Evolutionary conservation across 768 basidiomycete species (phyloP).

Genomic region (Nidularia sp.): DNA sequence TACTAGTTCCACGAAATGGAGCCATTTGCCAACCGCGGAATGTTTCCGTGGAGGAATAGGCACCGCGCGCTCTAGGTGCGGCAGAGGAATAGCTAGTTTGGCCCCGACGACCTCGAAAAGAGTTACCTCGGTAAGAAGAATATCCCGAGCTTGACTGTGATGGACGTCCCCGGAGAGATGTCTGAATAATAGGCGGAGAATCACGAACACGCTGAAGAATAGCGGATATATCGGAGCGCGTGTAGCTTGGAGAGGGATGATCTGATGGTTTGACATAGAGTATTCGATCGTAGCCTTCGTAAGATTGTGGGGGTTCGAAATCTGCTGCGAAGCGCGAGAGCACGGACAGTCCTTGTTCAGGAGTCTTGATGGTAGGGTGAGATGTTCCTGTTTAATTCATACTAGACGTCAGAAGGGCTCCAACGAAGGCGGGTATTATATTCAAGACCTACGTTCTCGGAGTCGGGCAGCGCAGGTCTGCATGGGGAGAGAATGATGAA

Average conservation of each 20-base stretch:
- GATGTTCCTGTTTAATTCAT: constrained; percentile 43
- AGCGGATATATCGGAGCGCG: constrained; percentile 42
- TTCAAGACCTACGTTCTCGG: constrained; percentile 41
- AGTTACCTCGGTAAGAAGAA: background rate
- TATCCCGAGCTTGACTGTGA: background rate
- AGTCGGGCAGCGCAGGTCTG: constrained; percentile 65
- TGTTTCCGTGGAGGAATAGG: constrained; percentile 7
- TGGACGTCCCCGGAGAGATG: background rate
- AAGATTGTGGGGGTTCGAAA: constrained; percentile 47
- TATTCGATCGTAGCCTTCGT: constrained; percentile 69
- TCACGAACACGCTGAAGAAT: constrained; percentile 50
- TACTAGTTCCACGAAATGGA: constrained; percentile 12
- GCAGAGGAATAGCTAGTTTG: constrained; percentile 2
- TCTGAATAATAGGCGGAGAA: constrained; percentile 26
- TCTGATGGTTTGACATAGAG: constrained; percentile 38
- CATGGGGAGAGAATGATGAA: constrained; percentile 13
- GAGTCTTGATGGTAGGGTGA: constrained; percentile 73
- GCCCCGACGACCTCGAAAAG: constrained; percentile 13
- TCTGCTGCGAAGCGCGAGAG: constrained; percentile 62
- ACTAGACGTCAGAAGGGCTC: constrained; percentile 2
- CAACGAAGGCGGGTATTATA: constrained; percentile 1
- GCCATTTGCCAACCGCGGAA: constrained; percentile 9
- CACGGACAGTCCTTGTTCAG: constrained; percentile 54
- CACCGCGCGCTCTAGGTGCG: constrained; percentile 13
- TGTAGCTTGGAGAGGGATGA: constrained; percentile 40